phyloP scores from a whole-genome alignment of 2,329 filamentous ascomycete species.

The Cercospora zeae-maydis region DNA sequence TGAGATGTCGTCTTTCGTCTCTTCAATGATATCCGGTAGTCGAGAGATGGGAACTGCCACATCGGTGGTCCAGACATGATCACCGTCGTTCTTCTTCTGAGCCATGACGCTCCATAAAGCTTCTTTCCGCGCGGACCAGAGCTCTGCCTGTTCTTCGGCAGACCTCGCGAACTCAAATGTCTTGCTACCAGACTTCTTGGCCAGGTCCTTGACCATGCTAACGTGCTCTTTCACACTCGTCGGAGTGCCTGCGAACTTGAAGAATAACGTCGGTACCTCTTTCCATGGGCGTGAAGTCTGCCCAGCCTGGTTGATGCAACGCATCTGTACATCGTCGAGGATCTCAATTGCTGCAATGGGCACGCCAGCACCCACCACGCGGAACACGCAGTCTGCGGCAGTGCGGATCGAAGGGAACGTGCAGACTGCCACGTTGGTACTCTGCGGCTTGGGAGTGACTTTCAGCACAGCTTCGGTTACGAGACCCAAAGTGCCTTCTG shows the following conservation, averaged over 20 bases:
- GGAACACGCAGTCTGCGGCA: slow-evolving; percentile 74
- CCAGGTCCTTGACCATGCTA: slow-evolving; percentile 59
- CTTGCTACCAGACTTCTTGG: slow-evolving; percentile 58
- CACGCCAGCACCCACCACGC: slow-evolving; percentile 74
- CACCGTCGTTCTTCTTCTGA: slow-evolving; percentile 55
- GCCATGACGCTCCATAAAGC: slow-evolving; percentile 71
- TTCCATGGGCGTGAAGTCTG: slow-evolving; percentile 63
- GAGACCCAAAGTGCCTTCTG: slow-evolving; percentile 84
- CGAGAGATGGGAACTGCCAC: slow-evolving; percentile 72
- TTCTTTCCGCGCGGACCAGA: slow-evolving; percentile 74
- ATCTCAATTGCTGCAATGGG: slow-evolving; percentile 91
- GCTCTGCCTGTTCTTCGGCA: slow-evolving; percentile 61
- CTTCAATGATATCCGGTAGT: slow-evolving; percentile 70
- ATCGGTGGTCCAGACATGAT: slow-evolving; percentile 75
- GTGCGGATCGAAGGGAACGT: slow-evolving; percentile 63
- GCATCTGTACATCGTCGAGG: slow-evolving; percentile 87
- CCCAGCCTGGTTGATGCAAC: slow-evolving; percentile 64
- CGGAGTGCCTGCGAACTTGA: slow-evolving; percentile 69
- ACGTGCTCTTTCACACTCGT: slow-evolving; percentile 75
- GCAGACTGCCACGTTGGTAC: slow-evolving; percentile 73
- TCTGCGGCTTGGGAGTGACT: slow-evolving; percentile 74
- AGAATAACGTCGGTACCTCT: slow-evolving; percentile 67
- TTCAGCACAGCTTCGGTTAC: slow-evolving; percentile 90
- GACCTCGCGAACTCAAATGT: slow-evolving; percentile 67
- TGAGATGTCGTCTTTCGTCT: slow-evolving; percentile 65